phyloP scores from a whole-genome alignment of 1,139 yeast species.

The Zygoascus sp. region DNA sequence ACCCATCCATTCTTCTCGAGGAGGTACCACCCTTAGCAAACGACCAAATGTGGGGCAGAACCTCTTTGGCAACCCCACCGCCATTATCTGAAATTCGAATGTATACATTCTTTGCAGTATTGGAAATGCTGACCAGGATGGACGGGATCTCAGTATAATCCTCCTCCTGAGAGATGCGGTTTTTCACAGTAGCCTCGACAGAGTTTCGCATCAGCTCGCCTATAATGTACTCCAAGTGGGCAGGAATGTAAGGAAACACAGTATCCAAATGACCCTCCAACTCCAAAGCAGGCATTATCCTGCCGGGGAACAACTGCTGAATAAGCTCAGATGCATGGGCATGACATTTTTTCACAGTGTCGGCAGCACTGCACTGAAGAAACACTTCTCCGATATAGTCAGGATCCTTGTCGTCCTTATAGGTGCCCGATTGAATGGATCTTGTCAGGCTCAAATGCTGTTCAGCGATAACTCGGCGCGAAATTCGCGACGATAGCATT shows the following conservation, averaged over 20 bases:
- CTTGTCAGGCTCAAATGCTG: constrained; percentile 79
- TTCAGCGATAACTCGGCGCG: constrained; percentile 84
- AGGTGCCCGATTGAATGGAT: constrained; percentile 43
- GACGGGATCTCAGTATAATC: constrained; percentile 52
- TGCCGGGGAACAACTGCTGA: constrained; percentile 45
- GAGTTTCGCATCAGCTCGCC: constrained; percentile 86
- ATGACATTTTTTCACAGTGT: constrained; percentile 57
- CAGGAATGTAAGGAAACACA: constrained; percentile 74
- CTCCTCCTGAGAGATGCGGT: constrained; percentile 30
- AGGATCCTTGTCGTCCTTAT: constrained; percentile 40
- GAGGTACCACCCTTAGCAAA: constrained; percentile 44
- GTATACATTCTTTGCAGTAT: constrained; percentile 60
- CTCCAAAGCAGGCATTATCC: constrained; percentile 63
- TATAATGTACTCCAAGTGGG: constrained; percentile 78
- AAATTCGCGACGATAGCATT: constrained; percentile 76
- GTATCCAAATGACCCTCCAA: constrained; percentile 56
- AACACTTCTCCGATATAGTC: constrained; percentile 85
- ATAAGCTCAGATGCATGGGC: constrained; percentile 43
- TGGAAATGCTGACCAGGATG: constrained; percentile 63
- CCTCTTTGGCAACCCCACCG: constrained; percentile 68
- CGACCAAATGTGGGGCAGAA: constrained; percentile 69
- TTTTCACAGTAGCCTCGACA: constrained; percentile 66
- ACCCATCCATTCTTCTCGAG: constrained; percentile 29
- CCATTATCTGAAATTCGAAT: constrained; percentile 86
- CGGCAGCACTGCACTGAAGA: constrained; percentile 70